Evolutionary conservation across 352 stramenopile species (phyloP), one percentile per base, ranked within the genome.

Genomic region (Lagenidium sp.): DNA sequence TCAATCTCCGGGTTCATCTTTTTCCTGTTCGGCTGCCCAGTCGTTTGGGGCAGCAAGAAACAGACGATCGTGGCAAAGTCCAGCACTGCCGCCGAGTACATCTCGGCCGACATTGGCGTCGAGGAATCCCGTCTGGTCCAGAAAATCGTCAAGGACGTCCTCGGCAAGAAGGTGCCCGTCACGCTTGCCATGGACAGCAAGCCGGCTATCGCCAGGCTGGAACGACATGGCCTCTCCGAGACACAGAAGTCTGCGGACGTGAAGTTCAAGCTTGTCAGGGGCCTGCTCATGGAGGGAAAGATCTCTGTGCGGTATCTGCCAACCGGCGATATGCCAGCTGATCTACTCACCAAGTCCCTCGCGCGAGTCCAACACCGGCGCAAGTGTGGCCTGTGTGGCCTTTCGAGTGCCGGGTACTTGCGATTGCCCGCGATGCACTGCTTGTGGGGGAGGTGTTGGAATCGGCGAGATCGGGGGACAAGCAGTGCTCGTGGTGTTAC

Each of bases 11-110:
- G 28, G 11, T 16, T 24, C 21, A 44, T 59, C 16, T 29, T 50
- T n/a, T 53, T 49, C 23, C 30, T 50, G 2, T 47, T 52, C 24
- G 43, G 32, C 1, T 45, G 40, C 30, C 39, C 28, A 13, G 31
- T 55, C 2, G 21, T n/a, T 3, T 55, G 52, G 45, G 37, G 18
- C 1, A 45, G 18, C 24, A 55, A 55, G 38, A 55, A 50, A 29
- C 45, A 55, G 30, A 38, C 44, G 1, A 43, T 55, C 11, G 39
- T 60, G 7, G 22, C 52, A 19, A 40, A 50, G 41, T 60, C 52
- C 2, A 51, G 31, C 8, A 50, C 45, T 4, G 25, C 41, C 2
- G 39, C 45, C 20, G 52, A 60, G 40, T 55, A 53, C 35, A 13
- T 55, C 15, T 18, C 50, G 1, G 52, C 38, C 4, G 32, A 43